Evolutionary conservation across 352 stramenopile species (phyloP).

Genomic region (Globisporangium apiculatum): DNA sequence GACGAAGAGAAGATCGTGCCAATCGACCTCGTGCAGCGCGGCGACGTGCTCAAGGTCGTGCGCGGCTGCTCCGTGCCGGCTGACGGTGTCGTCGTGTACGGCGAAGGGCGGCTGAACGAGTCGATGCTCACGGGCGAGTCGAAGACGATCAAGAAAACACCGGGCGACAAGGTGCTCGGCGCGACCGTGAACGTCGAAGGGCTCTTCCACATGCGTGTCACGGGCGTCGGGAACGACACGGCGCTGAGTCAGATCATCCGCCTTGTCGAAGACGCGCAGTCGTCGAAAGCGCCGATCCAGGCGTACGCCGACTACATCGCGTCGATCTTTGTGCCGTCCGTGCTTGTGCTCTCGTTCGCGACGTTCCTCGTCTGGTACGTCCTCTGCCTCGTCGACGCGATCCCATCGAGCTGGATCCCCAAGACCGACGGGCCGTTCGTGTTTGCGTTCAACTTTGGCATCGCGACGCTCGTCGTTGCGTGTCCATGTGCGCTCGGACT

Average conservation of each 20-base stretch:
- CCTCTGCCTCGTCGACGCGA: constrained; percentile 45
- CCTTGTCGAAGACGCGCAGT: constrained; percentile 98
- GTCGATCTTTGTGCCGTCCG: constrained; percentile 93
- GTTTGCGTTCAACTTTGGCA: constrained; percentile 96
- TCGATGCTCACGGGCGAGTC: constrained; percentile 94
- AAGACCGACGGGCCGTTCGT: constrained; percentile 77
- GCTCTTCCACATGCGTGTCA: constrained; percentile 91
- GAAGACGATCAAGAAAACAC: constrained; percentile 90
- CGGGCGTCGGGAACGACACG: constrained; percentile 89
- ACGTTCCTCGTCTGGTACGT: constrained; percentile 96
- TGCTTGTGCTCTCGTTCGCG: constrained; percentile 89
- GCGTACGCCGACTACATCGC: constrained; percentile 95
- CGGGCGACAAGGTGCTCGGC: constrained; percentile 85
- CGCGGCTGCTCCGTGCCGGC: constrained; percentile 89
- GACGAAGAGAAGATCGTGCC: constrained; percentile 70
- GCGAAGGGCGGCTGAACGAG: constrained; percentile 90
- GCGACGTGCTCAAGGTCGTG: constrained; percentile 92
- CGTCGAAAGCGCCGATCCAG: constrained; percentile 97
- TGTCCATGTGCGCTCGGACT: constrained; percentile 98
- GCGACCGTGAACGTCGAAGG: constrained; percentile 90
- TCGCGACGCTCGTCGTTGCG: constrained; percentile 96
- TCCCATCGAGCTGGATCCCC: constrained; percentile 68
- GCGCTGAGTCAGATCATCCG: constrained; percentile 96
- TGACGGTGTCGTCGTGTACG: constrained; percentile 90
- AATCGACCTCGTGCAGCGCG: constrained; percentile 86